A percentile compares a stretch with the other conserved stretches of the same genome.
Evolutionary conservation across 305 asterid species (phyloP).

Genomic region (Plantago coronopus): DNA sequence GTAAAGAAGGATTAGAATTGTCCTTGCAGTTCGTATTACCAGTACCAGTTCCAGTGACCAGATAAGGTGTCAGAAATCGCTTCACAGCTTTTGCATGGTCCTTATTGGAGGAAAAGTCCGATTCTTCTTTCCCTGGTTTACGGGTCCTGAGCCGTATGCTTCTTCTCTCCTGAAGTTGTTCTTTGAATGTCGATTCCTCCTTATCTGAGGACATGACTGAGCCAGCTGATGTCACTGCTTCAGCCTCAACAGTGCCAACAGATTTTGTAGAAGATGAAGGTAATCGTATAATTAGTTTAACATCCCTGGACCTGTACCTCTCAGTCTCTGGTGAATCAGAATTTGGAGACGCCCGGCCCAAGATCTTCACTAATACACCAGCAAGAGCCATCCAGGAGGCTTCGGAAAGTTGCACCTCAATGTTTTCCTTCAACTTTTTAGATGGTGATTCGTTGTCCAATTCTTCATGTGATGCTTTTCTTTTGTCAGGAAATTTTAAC

Average conservation of each 20-base stretch:
- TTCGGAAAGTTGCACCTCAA: conserved; percentile 69
- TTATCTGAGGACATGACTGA: conserved; percentile 41
- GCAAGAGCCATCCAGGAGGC: conserved; percentile 81
- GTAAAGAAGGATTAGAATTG: conserved; percentile 33
- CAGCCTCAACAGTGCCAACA: conserved; percentile 34
- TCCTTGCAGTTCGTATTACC: conserved; percentile 36
- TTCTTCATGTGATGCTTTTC: conserved; percentile 58
- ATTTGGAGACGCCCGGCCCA: conserved; percentile 36
- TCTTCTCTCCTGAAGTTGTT: conserved; percentile 97
- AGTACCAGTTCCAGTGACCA: conserved; percentile 44
- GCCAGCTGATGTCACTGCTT: conserved; percentile 37
- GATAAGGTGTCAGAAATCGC: conserved; percentile 67
- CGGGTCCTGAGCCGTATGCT: conserved; percentile 96
- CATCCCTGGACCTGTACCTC: conserved; percentile 46
- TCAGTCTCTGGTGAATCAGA: conserved; percentile 38
- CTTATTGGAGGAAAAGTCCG: conserved; percentile 61
- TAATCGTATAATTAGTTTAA: conserved; percentile 49
- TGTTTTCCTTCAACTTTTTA: conserved; percentile 60
- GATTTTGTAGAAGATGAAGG: conserved; percentile 49
- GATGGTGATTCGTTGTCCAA: conserved; percentile 34
- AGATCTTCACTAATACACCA: conserved; percentile 51
- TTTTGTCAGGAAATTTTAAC: conserved; percentile 77
- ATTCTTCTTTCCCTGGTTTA: conserved; percentile 87
- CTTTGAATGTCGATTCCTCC: conserved; percentile 55
- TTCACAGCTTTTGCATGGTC: conserved; percentile 74